Base-by-base conservation (phyloP, 2,329 filamentous ascomycete genomes). In the Trichophyton mentagrophytes region DNA sequence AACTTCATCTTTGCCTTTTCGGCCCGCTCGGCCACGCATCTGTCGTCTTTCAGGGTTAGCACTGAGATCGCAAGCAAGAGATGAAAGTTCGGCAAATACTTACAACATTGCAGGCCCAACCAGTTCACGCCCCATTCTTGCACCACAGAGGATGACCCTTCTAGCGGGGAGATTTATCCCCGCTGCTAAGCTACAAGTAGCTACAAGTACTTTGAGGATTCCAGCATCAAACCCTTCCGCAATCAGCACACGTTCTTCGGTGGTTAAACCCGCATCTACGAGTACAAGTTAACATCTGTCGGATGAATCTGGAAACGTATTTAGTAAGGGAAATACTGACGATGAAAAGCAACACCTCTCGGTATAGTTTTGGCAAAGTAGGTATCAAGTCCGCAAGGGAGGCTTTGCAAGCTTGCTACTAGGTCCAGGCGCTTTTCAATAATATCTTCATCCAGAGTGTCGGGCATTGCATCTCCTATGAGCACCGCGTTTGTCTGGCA, bases 171-270 rank as follows among this genome's bases (percentile, higher is more conserved):
- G 74, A 71, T 91, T 90, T 62, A 91, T 89, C n/a, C 88, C 88
- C 13, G 87, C 88, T n/a, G 88, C 88, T 61, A 91, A 79, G 69
- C 86, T 89, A 67, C 87, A 90, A 1, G 88, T 91, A 42, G 88
- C 88, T 15, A 89, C 83, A 59, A 89, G 85, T 0, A 89, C 82
- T 65, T 86, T 85, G 17, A 90, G 69, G 3, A 81, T 76, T 0
- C 87, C 86, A 44, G 75, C 71, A 68, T 90, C 87, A 65, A 89
- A 90, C 11, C 86, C 86, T 40, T 79, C 79, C 1, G 87, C 84
- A 60, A 90, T 80, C 6, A 90, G 73, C 57, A 89, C 86, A 57
- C 87, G 80, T 69, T 91, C 88, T 72, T 91, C 88, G 0, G 81
- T 84, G 0, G 87, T 90, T 66, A 91, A 78, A 15, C 73, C 73